phyloP scores from a whole-genome alignment of 768 basidiomycete genomes.

The Candolleomyces eurysporus region DNA sequence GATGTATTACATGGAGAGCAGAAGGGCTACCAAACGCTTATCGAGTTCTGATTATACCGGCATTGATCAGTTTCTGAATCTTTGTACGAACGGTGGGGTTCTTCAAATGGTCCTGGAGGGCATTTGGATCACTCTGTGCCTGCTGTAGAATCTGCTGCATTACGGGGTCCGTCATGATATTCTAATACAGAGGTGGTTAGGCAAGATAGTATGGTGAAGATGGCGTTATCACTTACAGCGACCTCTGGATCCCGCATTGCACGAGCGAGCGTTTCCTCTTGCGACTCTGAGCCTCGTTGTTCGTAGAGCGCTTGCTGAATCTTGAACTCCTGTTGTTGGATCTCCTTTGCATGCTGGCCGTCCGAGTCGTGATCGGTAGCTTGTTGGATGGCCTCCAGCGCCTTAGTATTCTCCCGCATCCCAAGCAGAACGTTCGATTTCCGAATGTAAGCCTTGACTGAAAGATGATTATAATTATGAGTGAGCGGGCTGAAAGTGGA shows the following conservation, averaged over 20 bases:
- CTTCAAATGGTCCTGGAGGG: conserved; percentile 95
- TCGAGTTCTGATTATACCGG: conserved; percentile 89
- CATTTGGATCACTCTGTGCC: conserved; percentile 84
- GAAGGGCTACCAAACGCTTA: conserved; percentile 30
- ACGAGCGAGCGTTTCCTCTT: conserved; percentile 88
- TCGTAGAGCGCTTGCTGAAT: conserved; percentile 73
- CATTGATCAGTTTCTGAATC: conserved; percentile 87
- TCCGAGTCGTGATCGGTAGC: conserved; percentile 80
- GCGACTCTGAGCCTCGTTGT: conserved; percentile 80
- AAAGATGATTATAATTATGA: not conserved
- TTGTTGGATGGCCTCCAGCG: conserved; percentile 77
- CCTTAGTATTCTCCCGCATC: conserved; percentile 91
- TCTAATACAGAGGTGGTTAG: conserved; percentile 34
- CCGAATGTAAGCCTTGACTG: conserved; percentile 94
- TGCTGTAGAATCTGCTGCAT: conserved; percentile 96
- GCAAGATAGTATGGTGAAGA: conserved; percentile 2
- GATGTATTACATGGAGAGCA: not conserved
- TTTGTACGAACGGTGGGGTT: conserved; percentile 78
- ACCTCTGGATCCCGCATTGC: conserved; percentile 99
- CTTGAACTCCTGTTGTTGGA: conserved; percentile 77
- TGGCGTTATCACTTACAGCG: conserved; percentile 52
- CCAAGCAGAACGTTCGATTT: conserved; percentile 81
- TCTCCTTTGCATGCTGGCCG: conserved; percentile 80
- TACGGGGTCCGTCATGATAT: conserved; percentile 85
- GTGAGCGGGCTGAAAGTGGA: conserved; percentile 4